These are phyloP conservation scores for Cyberlindnera euphorbiae DNA, from an alignment of 805 yeast genomes.

Conservation along the genomic window DNA sequence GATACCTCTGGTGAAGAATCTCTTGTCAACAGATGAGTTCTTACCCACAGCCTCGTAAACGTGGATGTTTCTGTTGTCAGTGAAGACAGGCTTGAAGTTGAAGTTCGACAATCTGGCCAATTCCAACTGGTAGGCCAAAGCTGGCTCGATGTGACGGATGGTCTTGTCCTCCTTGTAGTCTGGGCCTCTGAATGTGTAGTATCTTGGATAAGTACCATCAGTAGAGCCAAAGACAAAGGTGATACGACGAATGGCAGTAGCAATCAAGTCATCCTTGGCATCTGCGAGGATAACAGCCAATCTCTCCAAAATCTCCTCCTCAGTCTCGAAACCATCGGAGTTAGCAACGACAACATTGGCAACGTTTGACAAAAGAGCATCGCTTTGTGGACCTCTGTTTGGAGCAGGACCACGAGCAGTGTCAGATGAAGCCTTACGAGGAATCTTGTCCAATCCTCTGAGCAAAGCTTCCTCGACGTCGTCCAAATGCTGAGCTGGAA, in stretches of 20 bases:
- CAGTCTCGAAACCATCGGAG: slow-evolving; percentile 69
- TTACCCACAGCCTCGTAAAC: slow-evolving; percentile 96
- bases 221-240: slow-evolving; percentile 84
- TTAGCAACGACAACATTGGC: slow-evolving; percentile 74
- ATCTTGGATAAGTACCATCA: slow-evolving; percentile 88
- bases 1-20: slow-evolving; percentile 96
- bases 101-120: slow-evolving; percentile 91
- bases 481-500: slow-evolving; percentile 77
- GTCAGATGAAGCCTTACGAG: slow-evolving; percentile 36
- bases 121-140: slow-evolving; percentile 95
- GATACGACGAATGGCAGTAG: slow-evolving; percentile 82
- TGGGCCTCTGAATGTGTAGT: slow-evolving; percentile 92
- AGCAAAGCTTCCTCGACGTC: slow-evolving; percentile 81
- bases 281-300: slow-evolving; percentile 64
- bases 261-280: slow-evolving; percentile 61
- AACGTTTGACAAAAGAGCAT: slow-evolving; percentile 60
- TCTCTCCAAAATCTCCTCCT: slow-evolving; percentile 59
- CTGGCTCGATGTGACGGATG: slow-evolving; percentile 97
- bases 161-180: slow-evolving; percentile 82
- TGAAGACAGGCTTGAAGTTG: slow-evolving; percentile 88
- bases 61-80: slow-evolving; percentile 95
- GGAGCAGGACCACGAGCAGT: slow-evolving; percentile 42
- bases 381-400: slow-evolving; percentile 33
- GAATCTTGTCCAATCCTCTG: slow-evolving; percentile 70
- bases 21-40: slow-evolving; percentile 87